phyloP scores from a whole-genome alignment of 129 eudicot species.

The Saussurea involucrata region DNA sequence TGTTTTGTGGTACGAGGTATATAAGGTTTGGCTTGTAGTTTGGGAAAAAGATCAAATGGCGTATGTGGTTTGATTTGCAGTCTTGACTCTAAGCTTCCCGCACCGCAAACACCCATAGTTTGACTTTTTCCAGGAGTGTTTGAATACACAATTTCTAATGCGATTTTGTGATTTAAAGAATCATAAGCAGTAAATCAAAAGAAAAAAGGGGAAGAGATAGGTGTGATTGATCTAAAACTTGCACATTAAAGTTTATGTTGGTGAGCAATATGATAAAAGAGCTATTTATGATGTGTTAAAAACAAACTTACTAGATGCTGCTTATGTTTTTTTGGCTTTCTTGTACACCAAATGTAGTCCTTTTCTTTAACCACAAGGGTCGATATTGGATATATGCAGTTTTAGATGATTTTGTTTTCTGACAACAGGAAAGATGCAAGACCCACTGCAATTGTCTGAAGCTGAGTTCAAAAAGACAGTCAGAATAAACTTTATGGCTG shows the following conservation, averaged over 20 bases:
- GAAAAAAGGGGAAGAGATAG: background rate
- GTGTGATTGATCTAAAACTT: background rate
- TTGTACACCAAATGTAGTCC: background rate
- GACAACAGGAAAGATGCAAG: constrained; percentile 89
- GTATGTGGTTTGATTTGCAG: background rate
- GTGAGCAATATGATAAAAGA: background rate
- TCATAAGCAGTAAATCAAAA: background rate
- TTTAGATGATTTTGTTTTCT: background rate
- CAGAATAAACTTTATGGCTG: constrained; percentile 68
- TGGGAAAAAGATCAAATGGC: background rate
- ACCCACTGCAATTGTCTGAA: constrained; percentile 55
- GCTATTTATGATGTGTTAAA: background rate
- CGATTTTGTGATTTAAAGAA: background rate
- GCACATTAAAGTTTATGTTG: background rate
- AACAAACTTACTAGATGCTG: background rate
- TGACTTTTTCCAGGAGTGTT: background rate
- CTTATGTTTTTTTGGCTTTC: background rate
- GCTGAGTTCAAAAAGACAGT: constrained; percentile 80
- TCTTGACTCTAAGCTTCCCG: background rate
- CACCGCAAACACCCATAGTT: background rate
- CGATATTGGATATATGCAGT: background rate
- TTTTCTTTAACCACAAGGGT: background rate
- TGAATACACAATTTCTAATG: background rate
- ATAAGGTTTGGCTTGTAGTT: background rate
- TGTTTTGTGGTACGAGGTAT: background rate